Evolutionary conservation across 208 protist genomes (phyloP), one percentile per base, ranked within the genome.

Genomic region (Leishmania turanica): DNA sequence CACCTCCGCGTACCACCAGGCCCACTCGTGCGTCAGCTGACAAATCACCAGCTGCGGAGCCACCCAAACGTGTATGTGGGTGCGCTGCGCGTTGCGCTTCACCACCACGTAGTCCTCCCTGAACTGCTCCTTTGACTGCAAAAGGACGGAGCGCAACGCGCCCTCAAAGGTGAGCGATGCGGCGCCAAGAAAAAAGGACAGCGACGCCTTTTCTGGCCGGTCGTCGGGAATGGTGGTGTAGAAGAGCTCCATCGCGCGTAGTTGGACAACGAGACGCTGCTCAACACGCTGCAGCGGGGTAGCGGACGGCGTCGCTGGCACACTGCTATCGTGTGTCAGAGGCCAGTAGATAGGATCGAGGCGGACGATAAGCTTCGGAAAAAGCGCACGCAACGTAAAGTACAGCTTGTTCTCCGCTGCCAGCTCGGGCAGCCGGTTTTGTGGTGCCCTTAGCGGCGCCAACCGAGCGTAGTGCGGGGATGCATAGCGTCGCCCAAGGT

Each of bases 1-100:
- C 31, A 82, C 45, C 62, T 90, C 91, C 37, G 76, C 66, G 6
- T 72, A 47, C 93, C 93, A 96, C 93, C 93, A 96, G 17, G 74
- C 78, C 77, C 91, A 77, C 76, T 96, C 93, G 82, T 93, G 91
- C 69, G 87, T 56, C 5, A 91, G 90, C 21, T 91, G 82, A 58
- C 87, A 71, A 19, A 93, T 75, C n/a, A 96, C 51, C 4, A 88
- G 68, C 64, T 84, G 89, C 17, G 81, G 87, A 27, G 84, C 66
- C n/a, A 96, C 60, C 47, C 60, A 77, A 13, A 89, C 81, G 21
- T 83, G 80, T 3, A 90, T 53, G 53, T 85, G 86, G 8, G 90
- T 93, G 27, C 79, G 75, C n/a, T 84, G 83, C 15, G 89, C 86
- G 72, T 93, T 95, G n/a, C 88, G 76, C 72, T 88, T 91, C 53